Base-by-base conservation (phyloP, 768 basidiomycete genomes). In the Pleurotus salmoneostramineus region DNA sequence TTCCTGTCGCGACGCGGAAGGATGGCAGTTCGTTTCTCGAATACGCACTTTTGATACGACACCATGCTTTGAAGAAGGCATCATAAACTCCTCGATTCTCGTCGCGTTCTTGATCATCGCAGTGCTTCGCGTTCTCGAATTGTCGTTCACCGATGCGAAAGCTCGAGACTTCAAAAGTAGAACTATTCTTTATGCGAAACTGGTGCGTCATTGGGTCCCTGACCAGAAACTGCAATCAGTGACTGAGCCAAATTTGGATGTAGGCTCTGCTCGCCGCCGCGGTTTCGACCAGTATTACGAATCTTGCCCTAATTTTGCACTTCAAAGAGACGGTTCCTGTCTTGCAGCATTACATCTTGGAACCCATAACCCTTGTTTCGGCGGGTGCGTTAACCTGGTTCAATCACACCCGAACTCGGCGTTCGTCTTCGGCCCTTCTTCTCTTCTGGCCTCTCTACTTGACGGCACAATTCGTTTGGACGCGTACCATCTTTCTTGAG, bases 361-460 rank as follows among this genome's bases (percentile, higher is more conserved):
- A 91, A 63, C 77, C 84, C 1, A 50, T 85, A 1, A 77, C 83
- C 0, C 66, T 90, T 4, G 48, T 80, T 17, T 62, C 78, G 10
- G 72, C 83, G 14, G 65, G 80, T 2, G 60, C 74, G 21, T 71
- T 93, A 45, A 86, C 87, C 1, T 81, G 79, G 61, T 70, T 79
- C 57, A 93, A 91, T 61, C 91, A 95, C 68, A 81, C 82, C 37
- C 83, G 85, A 12, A 81, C 85, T 0, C 81, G 85, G 14, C 77
- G 80, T 6, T 88, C 94, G 0, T 92, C 91, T 0, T 77, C 89
- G 1, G 66, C 84, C 10, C 71, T 94, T 37, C 81, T 97, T 7
- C 68, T 95, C 49, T 95, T 92, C 71, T 96, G 91, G 89, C 91
- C 93, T 0, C 51, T 80, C 6, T 91, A 92, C 63, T 50, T 82